Evolutionary conservation across 805 yeast genomes (phyloP).

Genomic region (Zygosaccharomyces pseudorouxii): DNA sequence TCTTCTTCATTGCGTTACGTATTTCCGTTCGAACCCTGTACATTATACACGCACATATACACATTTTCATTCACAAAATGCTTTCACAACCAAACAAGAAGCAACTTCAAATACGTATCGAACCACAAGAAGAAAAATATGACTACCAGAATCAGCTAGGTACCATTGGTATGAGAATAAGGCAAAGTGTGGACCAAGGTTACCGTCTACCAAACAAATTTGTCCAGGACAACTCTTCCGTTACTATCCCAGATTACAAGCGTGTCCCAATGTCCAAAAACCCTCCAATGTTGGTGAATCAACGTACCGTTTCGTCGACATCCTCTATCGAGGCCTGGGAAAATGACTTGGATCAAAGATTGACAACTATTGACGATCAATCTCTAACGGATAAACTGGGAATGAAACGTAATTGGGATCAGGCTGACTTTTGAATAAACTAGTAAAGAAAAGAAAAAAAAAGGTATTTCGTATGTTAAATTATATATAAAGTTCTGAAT

Average conservation of each 20-base stretch:
- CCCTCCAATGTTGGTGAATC: constrained; percentile 34
- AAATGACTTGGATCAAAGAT: constrained; percentile 34
- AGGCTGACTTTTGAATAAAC: constrained; percentile 11
- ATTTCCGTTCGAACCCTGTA: not conserved
- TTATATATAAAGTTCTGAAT: not conserved
- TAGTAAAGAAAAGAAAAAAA: not conserved
- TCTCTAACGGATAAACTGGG: constrained; percentile 25
- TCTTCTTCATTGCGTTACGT: not conserved
- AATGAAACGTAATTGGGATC: constrained; percentile 17
- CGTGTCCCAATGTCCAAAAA: constrained; percentile 36
- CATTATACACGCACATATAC: not conserved
- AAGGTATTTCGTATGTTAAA: too few relatives aligned
- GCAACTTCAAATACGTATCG: constrained; percentile 30
- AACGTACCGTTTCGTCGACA: constrained; percentile 32
- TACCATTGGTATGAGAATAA: constrained; percentile 65
- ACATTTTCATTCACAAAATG: not conserved
- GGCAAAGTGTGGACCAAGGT: constrained; percentile 63
- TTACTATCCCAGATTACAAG: constrained; percentile 30
- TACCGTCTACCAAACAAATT: constrained; percentile 33
- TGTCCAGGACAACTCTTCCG: constrained; percentile 24
- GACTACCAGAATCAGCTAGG: constrained; percentile 40
- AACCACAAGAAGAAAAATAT: constrained; percentile 21
- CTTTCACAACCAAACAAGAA: constrained; percentile 35
- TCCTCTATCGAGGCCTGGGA: constrained; percentile 41
- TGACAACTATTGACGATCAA: constrained; percentile 33